Conservation (phyloP, 2,329 filamentous ascomycete genomes). For the Amphichorda felina region DNA sequence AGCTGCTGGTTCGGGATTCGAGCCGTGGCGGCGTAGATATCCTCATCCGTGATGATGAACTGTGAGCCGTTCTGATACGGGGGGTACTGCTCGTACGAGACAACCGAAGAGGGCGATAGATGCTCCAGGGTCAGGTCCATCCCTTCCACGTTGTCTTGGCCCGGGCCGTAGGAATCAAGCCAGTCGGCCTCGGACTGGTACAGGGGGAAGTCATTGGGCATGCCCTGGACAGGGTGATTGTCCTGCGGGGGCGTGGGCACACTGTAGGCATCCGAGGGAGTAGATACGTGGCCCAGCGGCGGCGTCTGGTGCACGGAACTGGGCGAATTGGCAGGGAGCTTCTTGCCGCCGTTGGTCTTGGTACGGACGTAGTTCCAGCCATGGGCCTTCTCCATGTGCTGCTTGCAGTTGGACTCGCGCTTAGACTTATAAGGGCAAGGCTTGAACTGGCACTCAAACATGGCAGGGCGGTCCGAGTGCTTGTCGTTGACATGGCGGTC, state of each 20-base stretch:
- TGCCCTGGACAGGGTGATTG: slow-evolving; percentile 14
- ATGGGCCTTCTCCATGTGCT: slow-evolving; percentile 97
- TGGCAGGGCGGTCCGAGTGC: slow-evolving; percentile 67
- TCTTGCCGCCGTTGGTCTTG: slow-evolving; percentile 75
- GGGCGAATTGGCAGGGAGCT: slow-evolving; percentile 21
- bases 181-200: slow-evolving; percentile 38
- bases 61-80: slow-evolving; percentile 49
- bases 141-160: slow-evolving; percentile 22
- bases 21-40: slow-evolving; percentile 47
- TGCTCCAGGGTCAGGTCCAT: slow-evolving; percentile 27
- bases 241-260: slow-evolving; percentile 48
- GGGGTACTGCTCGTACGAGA: slow-evolving; percentile 39
- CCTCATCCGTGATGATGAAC: slow-evolving; percentile 50
- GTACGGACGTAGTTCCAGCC: slow-evolving; percentile 83
- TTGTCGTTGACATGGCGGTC: slow-evolving; percentile 95
- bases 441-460: slow-evolving; percentile 74
- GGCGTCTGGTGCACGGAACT: slow-evolving; percentile 42
- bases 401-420: slow-evolving; percentile 92
- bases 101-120: slow-evolving; percentile 23
- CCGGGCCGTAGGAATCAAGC: slow-evolving; percentile 18
- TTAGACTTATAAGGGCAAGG: slow-evolving; percentile 92
- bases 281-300: slow-evolving; percentile 47
- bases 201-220: slow-evolving; percentile 31
- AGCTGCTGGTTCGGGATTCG: slow-evolving; percentile 43
- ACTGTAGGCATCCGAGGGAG: slow-evolving; percentile 42